Evolutionary conservation across 2,329 filamentous ascomycete species (phyloP), one percentile per base, ranked within the genome.

Genomic region (Monilinia fructicola): DNA sequence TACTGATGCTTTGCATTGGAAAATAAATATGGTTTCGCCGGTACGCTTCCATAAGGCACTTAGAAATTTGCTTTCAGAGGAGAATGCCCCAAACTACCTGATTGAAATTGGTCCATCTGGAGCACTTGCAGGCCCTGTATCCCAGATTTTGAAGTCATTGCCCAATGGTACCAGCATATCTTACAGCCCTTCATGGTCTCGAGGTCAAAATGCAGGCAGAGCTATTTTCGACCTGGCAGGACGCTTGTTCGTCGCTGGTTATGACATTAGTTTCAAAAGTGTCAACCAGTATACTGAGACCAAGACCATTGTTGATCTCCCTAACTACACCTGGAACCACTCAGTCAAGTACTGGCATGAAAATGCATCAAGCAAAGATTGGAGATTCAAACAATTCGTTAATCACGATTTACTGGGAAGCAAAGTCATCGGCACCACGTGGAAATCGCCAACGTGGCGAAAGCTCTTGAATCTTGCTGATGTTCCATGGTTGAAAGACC

Each of bases 321-420:
- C 84, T 0, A 77, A 78, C 1, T 86, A 86, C 67, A 77, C 80
- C 1, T 86, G 83, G 83, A 83, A 85, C 38, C 83, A 85, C 67
- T 73, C 75, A n/a, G 81, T 78, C 46, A 75, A 73, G 0, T 84
- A 84, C 71, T 86, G 84, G 83, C 78, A 82, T 67, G 83, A 86
- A 68, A 82, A 80, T 2, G 79, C 81, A 52, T 73, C 82, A 2
- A 81, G 80, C 28, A 73, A 75, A 21, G 78, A 80, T 26, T 80
- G 80, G 67, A 78, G 83, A 2, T 79, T 81, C 67, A 77, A 81
- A 21, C 75, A 79, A 46, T 79, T 78, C 64, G 78, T 79, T 4
- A 78, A 81, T 28, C 80, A 82, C 59, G 83, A 85, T 67, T 78
- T 85, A 2, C 81, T 85, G 46, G 84, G 84, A 31, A 55, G 23